Base-by-base conservation (phyloP, 176 grass and related monocot species). In the Eremochloa ophiuroides region DNA sequence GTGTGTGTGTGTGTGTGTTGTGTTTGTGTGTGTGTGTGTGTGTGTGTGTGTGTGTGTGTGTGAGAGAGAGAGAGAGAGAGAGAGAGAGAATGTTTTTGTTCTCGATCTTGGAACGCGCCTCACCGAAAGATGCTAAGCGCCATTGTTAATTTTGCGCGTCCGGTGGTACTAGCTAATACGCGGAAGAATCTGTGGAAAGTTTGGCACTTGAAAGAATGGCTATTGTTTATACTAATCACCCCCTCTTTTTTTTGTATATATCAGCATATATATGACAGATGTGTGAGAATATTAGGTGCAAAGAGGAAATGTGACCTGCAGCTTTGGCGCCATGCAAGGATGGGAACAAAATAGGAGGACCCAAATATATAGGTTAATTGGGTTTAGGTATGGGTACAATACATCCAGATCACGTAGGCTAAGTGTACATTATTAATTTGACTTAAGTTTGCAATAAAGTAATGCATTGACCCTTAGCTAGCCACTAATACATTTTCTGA, bases 281-380 rank as follows among this genome's bases (percentile, higher is more conserved):
- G 42, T 26, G 70, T 27, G 77, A 70, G 82, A 89, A 89, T 89
- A 81, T 85, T 89, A 89, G 87, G 87, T 81, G 71, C 53, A 76
- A 70, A 75, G 18, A 23, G 64, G 41, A 50, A 37, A 76, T 62
- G 63, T 40, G 79, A 82, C 62, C 79, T 82, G 53, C 79, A 76
- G 50, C 27, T 75, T 85, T 89, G 87, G 65, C 77, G 38, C 35
- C 76, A 79, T 79, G 61, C 46, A 65, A 41, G 73, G 44, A 82
- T 58, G 72, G 34, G 62, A 85, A 89, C 77, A 89, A 72, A 66
- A 39, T 43, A 77, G 12, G 65, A 85, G 50, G 39, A 33, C n/a
- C 1, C 30, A 13, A 39, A 80, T 46, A 17, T 17, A 79, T n/a
- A 59, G 42, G 23, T 18, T 29, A 64, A 4, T 83, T 83, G 5